Base-by-base conservation (phyloP, 352 stramenopile species). In the Phytophthora syringae region DNA sequence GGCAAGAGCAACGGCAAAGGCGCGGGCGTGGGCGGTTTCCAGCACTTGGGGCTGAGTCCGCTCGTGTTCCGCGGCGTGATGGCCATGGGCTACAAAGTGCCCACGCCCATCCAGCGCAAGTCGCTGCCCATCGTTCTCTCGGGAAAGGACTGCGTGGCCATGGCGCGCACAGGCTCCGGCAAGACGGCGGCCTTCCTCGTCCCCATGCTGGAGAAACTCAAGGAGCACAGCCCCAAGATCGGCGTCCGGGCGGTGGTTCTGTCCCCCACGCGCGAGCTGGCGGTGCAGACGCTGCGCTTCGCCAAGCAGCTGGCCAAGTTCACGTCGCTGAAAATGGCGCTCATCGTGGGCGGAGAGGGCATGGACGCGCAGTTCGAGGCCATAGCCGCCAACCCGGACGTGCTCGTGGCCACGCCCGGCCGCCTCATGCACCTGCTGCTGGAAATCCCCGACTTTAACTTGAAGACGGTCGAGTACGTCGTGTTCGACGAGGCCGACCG, bases 401-500 rank as follows among this genome's bases (percentile, higher is more conserved):
- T 98, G 49, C 81, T 99, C 39, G 87, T 99, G 21, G 96, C 94
- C n/a, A 99, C 96, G 7, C 96, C 96, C 3, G 96, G 95, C 48
- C 90, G 96, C 36, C 77, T 99, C 16, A 97, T 98, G 84, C 95
- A 99, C 73, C 84, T 94, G 45, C 68, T 99, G 57, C 85, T 97
- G 67, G 90, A 98, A 73, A 97, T 98, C 56, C 82, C 89, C 7
- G 93, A 98, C 61, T 98, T 99, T 69, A 95, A 92, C 52, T 77
- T 99, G 36, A 94, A 95, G 57, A 64, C 73, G 21, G 86, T 98
- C 28, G 89, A 98, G 68, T 95, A 95, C 57, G 85, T 95, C 5
- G 95, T 99, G 0, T 98, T 99, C 69, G 98, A 99, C 70, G 98
- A 99, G 74, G 98, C 98, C 12, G 98, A 99, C 86, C 88, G 98